Evolutionary conservation across 1,284 basidiomycete genomes (phyloP).

Genomic region (Golubevia pallescens): DNA sequence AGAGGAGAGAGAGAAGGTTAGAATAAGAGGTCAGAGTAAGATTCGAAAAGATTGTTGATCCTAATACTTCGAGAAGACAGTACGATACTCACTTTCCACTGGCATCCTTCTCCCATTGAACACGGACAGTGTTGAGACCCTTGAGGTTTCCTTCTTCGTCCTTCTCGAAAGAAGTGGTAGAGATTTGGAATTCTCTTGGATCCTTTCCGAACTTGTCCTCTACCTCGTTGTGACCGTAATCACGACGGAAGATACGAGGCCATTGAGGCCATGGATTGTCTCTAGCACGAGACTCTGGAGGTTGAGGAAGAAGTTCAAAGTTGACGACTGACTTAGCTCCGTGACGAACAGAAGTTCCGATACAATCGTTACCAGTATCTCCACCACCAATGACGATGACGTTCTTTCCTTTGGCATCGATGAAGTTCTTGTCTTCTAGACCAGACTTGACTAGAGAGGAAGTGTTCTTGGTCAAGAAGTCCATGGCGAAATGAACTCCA

Average conservation of each 20-base stretch:
- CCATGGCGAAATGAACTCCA: slow-evolving; percentile 62
- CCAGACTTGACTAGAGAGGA: slow-evolving; percentile 50
- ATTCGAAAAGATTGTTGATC: not conserved
- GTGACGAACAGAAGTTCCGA: slow-evolving; percentile 54
- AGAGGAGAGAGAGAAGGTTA: not conserved
- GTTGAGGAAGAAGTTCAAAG: slow-evolving; percentile 59
- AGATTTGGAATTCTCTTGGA: slow-evolving; percentile 59
- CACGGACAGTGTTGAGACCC: slow-evolving; percentile 53
- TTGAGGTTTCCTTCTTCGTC: slow-evolving; percentile 54
- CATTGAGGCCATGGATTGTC: slow-evolving; percentile 63
- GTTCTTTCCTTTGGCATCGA: slow-evolving; percentile 54
- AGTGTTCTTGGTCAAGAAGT: slow-evolving; percentile 53
- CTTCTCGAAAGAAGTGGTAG: slow-evolving; percentile 60
- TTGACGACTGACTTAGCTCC: slow-evolving; percentile 57
- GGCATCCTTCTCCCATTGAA: slow-evolving; percentile 58
- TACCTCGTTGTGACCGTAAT: slow-evolving; percentile 61
- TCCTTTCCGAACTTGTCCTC: slow-evolving; percentile 51
- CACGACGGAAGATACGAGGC: slow-evolving; percentile 59
- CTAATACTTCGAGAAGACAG: too few relatives aligned
- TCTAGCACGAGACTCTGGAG: slow-evolving; percentile 48
- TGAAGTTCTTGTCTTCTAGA: slow-evolving; percentile 45
- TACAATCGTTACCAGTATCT: slow-evolving; percentile 60
- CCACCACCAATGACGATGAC: slow-evolving; percentile 62
- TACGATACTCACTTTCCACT: slow-evolving; percentile 32
- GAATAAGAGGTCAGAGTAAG: not conserved